Percentiles rank a stretch among this genome's conserved stretches.
Evolutionary conservation across 768 basidiomycete species (phyloP).

Genomic region (Termitomyces sp.): DNA sequence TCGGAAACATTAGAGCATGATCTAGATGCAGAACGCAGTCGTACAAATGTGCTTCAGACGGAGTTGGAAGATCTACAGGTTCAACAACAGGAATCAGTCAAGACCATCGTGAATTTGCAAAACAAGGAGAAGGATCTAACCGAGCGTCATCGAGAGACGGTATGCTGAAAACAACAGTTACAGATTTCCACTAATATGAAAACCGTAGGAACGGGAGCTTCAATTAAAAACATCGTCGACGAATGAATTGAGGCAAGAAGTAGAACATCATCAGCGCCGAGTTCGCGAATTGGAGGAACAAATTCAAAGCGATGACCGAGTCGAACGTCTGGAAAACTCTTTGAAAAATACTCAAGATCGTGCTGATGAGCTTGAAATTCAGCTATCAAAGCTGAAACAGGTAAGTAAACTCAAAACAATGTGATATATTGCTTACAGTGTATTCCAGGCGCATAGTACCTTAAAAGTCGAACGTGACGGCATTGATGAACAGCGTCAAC

Average conservation of each 20-base stretch:
- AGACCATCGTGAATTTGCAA: constrained; percentile 36
- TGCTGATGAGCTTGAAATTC: constrained; percentile 80
- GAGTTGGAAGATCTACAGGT: constrained; percentile 38
- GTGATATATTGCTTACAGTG: neutral
- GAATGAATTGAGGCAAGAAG: constrained; percentile 46
- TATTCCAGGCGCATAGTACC: constrained; percentile 43
- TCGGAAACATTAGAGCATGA: constrained; percentile 35
- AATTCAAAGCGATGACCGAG: constrained; percentile 78
- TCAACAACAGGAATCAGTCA: constrained; percentile 29
- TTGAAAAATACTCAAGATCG: constrained; percentile 77
- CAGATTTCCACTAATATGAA: neutral
- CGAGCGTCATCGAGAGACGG: constrained; percentile 53
- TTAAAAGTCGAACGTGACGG: constrained; percentile 59
- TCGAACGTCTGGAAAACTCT: constrained; percentile 65
- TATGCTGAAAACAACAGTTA: constrained; percentile 9
- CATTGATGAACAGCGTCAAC: constrained; percentile 42
- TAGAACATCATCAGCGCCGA: constrained; percentile 48
- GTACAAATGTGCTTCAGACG: constrained; percentile 31
- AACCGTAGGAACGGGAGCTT: constrained; percentile 68
- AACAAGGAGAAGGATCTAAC: constrained; percentile 49
- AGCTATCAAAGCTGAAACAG: constrained; percentile 75
- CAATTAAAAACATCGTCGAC: constrained; percentile 54
- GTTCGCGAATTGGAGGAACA: constrained; percentile 76
- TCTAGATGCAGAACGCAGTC: constrained; percentile 38
- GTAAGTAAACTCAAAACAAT: constrained; percentile 26